Base-by-base conservation (phyloP, 2,329 filamentous ascomycete genomes). In the Xylaria sp. region DNA sequence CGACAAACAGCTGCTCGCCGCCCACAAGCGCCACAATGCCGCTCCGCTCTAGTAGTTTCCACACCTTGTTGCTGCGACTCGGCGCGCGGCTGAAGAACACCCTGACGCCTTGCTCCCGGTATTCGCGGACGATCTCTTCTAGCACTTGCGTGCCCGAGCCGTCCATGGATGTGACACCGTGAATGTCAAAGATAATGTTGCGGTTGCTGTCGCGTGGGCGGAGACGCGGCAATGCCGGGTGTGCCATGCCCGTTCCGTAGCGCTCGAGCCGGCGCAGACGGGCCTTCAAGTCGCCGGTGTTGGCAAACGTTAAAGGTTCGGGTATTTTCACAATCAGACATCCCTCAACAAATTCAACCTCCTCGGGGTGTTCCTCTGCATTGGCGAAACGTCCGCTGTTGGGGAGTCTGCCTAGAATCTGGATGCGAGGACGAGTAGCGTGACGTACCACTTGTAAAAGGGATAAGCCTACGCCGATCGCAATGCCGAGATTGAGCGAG, bases 291-390 rank as follows among this genome's bases (percentile, higher is more conserved):
- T 94, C 90, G 52, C 92, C 94, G 0, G 94, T 97, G 73, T 99
- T 99, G 70, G 93, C 93, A 73, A 99, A 99, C 0, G 93, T 97
- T 54, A 99, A 79, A 0, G 94, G 94, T 71, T 99, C 94, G 0
- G 94, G 93, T 58, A 99, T 97, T 79, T 97, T 97, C 69, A 97
- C 91, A 61, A 99, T 96, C 8, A 99, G 79, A 62, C 90, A 95
- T 13, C 93, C 91, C 65, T 97, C 92, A 56, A 97, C 83, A 68
- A 96, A 92, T 72, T 97, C 93, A 2, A 97, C 80, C 34, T 83
- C 81, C 50, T 88, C 85, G 0, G 87, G 83, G 58, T 89, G 83
- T 0, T 87, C 78, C 68, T 87, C 92, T 1, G 92, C 92, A 68
- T 95, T 96, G 65, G 93, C 90, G 69, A 96, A 97, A 4, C 85